phyloP scores from a whole-genome alignment of 1,284 basidiomycete species.

The Cryptococcus wingfieldii region DNA sequence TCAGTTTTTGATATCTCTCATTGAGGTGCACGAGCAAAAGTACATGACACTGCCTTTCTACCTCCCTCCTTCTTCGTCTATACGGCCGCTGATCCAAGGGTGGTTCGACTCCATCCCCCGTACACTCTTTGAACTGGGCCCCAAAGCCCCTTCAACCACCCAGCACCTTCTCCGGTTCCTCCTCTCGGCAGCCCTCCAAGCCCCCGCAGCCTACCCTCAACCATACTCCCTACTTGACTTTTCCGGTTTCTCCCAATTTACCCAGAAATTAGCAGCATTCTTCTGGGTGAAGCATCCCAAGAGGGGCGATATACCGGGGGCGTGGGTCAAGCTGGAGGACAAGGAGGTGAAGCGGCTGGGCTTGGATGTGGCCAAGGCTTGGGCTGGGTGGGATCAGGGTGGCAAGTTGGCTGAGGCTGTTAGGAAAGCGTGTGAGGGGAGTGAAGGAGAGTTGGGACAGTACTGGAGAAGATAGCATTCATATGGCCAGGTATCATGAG shows the following conservation, averaged over 20 bases:
- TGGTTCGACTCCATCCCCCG: constrained; percentile 65
- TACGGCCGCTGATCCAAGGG: constrained; percentile 12
- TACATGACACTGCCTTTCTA: constrained; percentile 40
- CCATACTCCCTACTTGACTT: constrained; percentile 10
- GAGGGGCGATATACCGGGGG: constrained; percentile 66
- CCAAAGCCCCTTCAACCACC: constrained; percentile 55
- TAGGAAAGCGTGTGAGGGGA: constrained; percentile 4
- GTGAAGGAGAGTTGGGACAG: too few species aligned
- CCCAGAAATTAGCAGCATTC: constrained; percentile 61
- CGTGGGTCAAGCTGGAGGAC: constrained; percentile 62
- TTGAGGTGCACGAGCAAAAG: constrained; percentile 56
- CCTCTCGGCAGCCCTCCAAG: constrained; percentile 27
- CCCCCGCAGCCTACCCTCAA: constrained; percentile 13
- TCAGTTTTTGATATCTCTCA: constrained; percentile 65
- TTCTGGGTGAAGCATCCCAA: constrained; percentile 68
- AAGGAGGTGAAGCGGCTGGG: constrained; percentile 49
- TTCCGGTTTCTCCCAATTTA: constrained; percentile 11
- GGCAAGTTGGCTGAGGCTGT: constrained; percentile 18
- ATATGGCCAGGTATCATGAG: too few species aligned
- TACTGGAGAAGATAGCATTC: too few species aligned
- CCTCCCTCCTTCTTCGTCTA: constrained; percentile 23
- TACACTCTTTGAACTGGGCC: constrained; percentile 75
- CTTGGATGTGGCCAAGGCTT: constrained; percentile 52
- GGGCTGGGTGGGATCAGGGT: constrained; percentile 26
- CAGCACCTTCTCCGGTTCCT: constrained; percentile 39